Percentiles rank a stretch among this genome's conserved stretches.
phyloP scores from a whole-genome alignment of 257 asterid genomes.

The Coffea eugenioides region DNA sequence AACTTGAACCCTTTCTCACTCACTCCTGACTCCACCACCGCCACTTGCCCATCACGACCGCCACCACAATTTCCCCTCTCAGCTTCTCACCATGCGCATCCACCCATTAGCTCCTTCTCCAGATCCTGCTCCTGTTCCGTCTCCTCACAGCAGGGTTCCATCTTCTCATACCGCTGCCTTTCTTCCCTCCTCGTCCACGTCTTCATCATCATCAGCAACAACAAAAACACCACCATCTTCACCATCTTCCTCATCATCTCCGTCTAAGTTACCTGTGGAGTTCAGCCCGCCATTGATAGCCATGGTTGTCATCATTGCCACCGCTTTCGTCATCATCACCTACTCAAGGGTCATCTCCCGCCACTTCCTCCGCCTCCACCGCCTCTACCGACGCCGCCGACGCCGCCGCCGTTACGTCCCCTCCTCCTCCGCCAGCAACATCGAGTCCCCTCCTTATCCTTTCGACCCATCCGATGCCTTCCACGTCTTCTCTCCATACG shows the following conservation, averaged over 20 bases:
- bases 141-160: constrained; percentile 26
- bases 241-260: constrained; percentile 35
- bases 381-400: constrained; percentile 71
- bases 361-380: constrained; percentile 54
- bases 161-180: constrained; percentile 4
- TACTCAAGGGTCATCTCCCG: constrained; percentile 91
- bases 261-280: constrained; percentile 64
- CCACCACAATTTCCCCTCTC: too few species aligned
- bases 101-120: constrained; percentile 28
- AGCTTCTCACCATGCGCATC: constrained; percentile 31
- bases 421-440: constrained; percentile 74
- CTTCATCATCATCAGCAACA: not conserved
- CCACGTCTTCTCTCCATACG: constrained; percentile 79
- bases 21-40: not conserved
- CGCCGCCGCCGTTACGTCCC: constrained; percentile 69
- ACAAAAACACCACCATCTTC: constrained; percentile 23
- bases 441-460: constrained; percentile 72
- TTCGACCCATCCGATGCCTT: constrained; percentile 62
- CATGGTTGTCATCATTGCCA: constrained; percentile 78
- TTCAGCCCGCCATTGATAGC: constrained; percentile 94
- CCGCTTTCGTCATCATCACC: constrained; percentile 82
- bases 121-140: constrained; percentile 35
- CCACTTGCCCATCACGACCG: not conserved
- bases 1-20: not conserved
- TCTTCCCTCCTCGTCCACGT: constrained; percentile 4